Evolutionary conservation across 73 alveolate genomes (phyloP).

Genomic region (Stentor coeruleus): DNA sequence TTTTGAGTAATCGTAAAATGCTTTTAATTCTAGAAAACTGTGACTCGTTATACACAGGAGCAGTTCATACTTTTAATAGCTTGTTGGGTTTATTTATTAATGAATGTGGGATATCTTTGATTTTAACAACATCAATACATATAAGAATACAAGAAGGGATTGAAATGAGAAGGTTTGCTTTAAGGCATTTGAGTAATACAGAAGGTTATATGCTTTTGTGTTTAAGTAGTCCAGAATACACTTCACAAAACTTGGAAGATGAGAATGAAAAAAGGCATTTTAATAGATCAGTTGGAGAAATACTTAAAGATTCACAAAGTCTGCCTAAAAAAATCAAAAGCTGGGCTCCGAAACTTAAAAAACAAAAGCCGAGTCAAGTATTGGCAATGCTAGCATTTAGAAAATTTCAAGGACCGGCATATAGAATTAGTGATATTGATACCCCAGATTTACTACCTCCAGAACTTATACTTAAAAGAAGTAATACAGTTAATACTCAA

Average conservation of each 20-base stretch:
- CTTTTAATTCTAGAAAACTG: slow-evolving; percentile 13
- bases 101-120: slow-evolving; percentile 2
- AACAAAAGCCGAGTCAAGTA: no score
- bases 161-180: slow-evolving; percentile 11
- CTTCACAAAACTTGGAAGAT: neutral
- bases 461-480: no score
- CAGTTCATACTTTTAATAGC: neutral
- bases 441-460: no score
- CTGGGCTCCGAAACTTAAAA: neutral
- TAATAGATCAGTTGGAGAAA: neutral
- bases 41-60: neutral
- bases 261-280: neutral
- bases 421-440: no score
- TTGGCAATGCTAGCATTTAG: no score
- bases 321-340: neutral
- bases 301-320: neutral
- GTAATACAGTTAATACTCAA: no score
- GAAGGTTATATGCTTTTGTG: neutral
- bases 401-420: no score
- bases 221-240: neutral
- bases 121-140: neutral
- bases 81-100: neutral
- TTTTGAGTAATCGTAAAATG: neutral
- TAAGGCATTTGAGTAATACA: neutral
- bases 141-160: neutral